Evolutionary conservation across 176 grass and related monocot species (phyloP).

Genomic region (Ensete glaucum): DNA sequence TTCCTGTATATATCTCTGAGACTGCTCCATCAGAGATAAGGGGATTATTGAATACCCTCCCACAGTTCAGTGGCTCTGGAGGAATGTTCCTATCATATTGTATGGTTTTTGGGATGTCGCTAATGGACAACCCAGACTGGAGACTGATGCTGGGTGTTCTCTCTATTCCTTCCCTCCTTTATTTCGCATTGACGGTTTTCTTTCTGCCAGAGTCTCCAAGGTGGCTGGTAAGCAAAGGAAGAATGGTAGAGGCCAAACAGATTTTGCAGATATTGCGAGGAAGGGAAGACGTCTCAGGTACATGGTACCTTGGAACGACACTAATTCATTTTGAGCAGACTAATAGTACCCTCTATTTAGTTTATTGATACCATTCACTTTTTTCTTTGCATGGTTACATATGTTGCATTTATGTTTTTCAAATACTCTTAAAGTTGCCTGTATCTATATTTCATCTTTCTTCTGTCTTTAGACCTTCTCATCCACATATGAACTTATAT

Average conservation of each 20-base stretch:
- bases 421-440: no score
- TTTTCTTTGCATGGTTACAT: no score
- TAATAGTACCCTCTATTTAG: no score
- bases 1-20: constrained; percentile 85
- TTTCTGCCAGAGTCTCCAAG: constrained; percentile 86
- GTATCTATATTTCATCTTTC: not conserved
- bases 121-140: constrained; percentile 67
- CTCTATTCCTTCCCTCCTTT: constrained; percentile 64
- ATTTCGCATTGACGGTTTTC: constrained; percentile 69
- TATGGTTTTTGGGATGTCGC: constrained; percentile 90
- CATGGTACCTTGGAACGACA: no score
- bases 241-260: no score
- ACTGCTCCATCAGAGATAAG: constrained; percentile 78
- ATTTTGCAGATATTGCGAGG: constrained; percentile 19
- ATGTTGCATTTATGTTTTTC: no score
- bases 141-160: constrained; percentile 88
- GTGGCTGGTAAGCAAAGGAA: no score
- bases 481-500: not conserved
- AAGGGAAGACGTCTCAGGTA: constrained; percentile 88
- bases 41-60: constrained; percentile 74
- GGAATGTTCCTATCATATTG: constrained; percentile 97
- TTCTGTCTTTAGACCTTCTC: not conserved
- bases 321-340: no score
- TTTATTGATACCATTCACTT: no score
- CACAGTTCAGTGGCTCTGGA: constrained; percentile 77